phyloP scores from a whole-genome alignment of 768 basidiomycete genomes.

The Collybiopsis confluens region DNA sequence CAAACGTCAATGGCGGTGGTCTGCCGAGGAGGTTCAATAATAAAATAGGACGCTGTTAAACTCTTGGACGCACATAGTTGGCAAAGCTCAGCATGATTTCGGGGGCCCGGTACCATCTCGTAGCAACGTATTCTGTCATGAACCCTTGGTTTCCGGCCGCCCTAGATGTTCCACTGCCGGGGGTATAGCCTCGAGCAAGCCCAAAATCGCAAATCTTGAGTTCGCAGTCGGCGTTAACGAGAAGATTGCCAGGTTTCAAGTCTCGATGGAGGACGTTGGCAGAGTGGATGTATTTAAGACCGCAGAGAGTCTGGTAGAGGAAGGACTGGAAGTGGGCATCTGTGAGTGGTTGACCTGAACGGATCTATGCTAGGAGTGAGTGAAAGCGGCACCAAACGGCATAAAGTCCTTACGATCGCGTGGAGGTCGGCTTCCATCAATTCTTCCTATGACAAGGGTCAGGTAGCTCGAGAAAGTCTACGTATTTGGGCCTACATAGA shows the following conservation, averaged over 20 bases:
- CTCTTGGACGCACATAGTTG: slow-evolving; percentile 66
- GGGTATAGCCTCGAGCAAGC: slow-evolving; percentile 89
- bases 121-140: slow-evolving; percentile 99
- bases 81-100: slow-evolving; percentile 99
- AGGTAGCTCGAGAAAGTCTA: neutral
- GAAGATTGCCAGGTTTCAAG: slow-evolving; percentile 90
- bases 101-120: slow-evolving; percentile 96
- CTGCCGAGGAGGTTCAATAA: slow-evolving; percentile 32
- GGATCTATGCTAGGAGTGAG: slow-evolving; percentile 46
- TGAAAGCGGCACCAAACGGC: neutral
- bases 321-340: slow-evolving; percentile 95
- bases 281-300: slow-evolving; percentile 96
- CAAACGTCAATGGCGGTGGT: slow-evolving; percentile 92
- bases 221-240: slow-evolving; percentile 98
- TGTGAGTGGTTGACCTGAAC: slow-evolving; percentile 82
- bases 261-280: slow-evolving; percentile 97
- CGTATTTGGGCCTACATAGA: slow-evolving; percentile 55
- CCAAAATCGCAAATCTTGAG: slow-evolving; percentile 99
- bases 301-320: slow-evolving; percentile 97
- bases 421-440: slow-evolving; percentile 99
- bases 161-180: slow-evolving; percentile 69
- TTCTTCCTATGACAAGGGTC: slow-evolving; percentile 75
- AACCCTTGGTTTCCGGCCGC: slow-evolving; percentile 85
- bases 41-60: neutral
- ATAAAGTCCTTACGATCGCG: slow-evolving; percentile 68